These are phyloP conservation scores for Gracilaria caudata DNA, from an alignment of 23 red algal genomes.

Conservation along the genomic window DNA sequence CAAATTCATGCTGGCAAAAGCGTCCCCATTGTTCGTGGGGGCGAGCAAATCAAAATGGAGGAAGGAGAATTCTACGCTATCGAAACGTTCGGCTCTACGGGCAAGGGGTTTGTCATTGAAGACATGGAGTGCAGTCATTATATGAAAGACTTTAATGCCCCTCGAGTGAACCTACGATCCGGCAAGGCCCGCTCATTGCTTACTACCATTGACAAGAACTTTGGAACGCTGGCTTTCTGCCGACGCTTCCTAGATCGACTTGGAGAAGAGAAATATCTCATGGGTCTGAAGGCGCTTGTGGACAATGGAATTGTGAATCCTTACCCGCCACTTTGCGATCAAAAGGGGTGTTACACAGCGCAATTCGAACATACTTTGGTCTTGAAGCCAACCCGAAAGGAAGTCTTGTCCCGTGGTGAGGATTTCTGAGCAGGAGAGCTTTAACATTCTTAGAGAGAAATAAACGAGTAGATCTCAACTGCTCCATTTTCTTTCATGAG, in stretches of 20 bases:
- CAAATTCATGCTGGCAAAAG: constrained; percentile 99
- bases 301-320: constrained; percentile 91
- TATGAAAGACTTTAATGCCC: constrained; percentile 97
- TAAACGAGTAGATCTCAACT: background rate
- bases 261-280: constrained; percentile 95
- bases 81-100: constrained; percentile 99
- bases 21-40: constrained; percentile 97
- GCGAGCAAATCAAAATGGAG: constrained; percentile 90
- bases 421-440: constrained; percentile 58
- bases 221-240: constrained; percentile 99
- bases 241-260: constrained; percentile 96
- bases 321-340: constrained; percentile 96
- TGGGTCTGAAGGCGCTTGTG: constrained; percentile 93
- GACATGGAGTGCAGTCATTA: constrained; percentile 98
- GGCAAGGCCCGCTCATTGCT: constrained; percentile 81
- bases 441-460: background rate
- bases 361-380: constrained; percentile 99
- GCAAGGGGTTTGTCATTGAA: constrained; percentile 92
- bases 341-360: constrained; percentile 91
- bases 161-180: constrained; percentile 84
- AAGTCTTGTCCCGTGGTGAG: constrained; percentile 92
- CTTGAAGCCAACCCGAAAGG: constrained; percentile 93
- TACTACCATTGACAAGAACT: constrained; percentile 94
- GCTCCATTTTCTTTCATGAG: background rate
- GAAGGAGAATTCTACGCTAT: constrained; percentile 99